Evolutionary conservation across 179 eudicot genomes (phyloP), one percentile per base, ranked within the genome.

Genomic region (Actinidia arguta): DNA sequence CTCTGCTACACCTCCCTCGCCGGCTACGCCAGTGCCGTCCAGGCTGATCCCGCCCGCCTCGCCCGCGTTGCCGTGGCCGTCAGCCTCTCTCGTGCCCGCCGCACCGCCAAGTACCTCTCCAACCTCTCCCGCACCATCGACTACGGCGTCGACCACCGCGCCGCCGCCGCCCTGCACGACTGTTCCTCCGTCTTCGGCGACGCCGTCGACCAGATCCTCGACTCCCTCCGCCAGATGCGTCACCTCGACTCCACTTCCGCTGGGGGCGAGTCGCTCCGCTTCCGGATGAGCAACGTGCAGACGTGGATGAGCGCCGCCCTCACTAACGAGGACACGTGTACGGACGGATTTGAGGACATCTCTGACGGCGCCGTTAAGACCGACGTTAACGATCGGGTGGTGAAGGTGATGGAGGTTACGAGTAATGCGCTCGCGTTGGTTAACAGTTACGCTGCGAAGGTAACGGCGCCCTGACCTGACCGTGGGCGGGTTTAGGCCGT

Each of bases 231-330:
- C 84, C 89, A 93, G 85, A 92, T 95, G 92, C 75, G 85, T 5
- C 79, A 64, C 76, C 85, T 94, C 4, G 77, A 77, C 22, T 81
- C 78, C 18, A n/a, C n/a, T n/a, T n/a, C n/a, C n/a, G n/a, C n/a
- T n/a, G 44, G 56, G 39, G 75, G 83, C 12, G 87, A 85, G 84
- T 80, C 83, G 61, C 59, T 89, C 1, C 50, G 83, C 85, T 94
- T 93, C 87, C 86, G 88, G 90, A 64, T 95, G 73, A 94, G 89
- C 86, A 90, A 91, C 64, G 93, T 92, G 64, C 92, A 94, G 88
- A 92, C 98, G 78, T 94, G 97, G 95, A 92, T 95, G 88, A 95
- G 98, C 73, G 93, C 96, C 0, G 98, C 98, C 17, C 69, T 94
- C 50, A 92, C 98, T 1, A 86, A 94, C 76, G 92, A 91, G 81